A percentile compares a stretch with the other conserved stretches of the same genome.
Evolutionary conservation across 257 asterid species (phyloP).

Genomic region (Salvia hispanica): DNA sequence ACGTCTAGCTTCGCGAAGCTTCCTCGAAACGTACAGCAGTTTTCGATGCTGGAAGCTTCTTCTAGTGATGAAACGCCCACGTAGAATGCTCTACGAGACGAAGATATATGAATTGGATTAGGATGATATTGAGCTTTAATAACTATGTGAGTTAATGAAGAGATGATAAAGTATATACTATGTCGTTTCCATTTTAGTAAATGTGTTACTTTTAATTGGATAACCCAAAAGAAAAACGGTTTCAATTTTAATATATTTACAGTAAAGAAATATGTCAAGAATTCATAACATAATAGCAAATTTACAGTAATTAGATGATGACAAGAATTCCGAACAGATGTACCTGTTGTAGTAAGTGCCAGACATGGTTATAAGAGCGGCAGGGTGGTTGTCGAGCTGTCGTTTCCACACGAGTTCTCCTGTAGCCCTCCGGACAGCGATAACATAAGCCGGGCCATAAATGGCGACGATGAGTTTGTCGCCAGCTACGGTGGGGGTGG

Average conservation of each 20-base stretch:
- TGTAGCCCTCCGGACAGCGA: slow-evolving; percentile 42
- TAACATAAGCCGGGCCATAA: slow-evolving; percentile 51
- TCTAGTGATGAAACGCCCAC: slow-evolving; percentile 55
- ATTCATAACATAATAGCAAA: too few species aligned
- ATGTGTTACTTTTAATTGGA: too few species aligned
- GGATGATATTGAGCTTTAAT: too few species aligned
- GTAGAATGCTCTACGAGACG: slow-evolving; percentile 33
- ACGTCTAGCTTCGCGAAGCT: slow-evolving; percentile 51
- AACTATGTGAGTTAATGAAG: too few species aligned
- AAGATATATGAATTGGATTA: too few species aligned
- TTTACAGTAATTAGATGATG: too few species aligned
- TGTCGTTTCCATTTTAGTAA: too few species aligned
- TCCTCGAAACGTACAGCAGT: slow-evolving; percentile 58
- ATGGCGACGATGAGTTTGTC: slow-evolving; percentile 47
- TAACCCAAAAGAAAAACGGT: too few species aligned
- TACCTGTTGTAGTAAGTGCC: slow-evolving; percentile 53
- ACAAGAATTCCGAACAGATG: background rate
- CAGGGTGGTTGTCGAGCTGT: slow-evolving; percentile 47
- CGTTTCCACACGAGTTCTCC: slow-evolving; percentile 56
- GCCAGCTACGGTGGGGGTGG: slow-evolving; percentile 52
- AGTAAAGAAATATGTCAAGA: too few species aligned
- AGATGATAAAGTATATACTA: too few species aligned
- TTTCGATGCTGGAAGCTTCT: slow-evolving; percentile 29
- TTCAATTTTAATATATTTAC: too few species aligned
- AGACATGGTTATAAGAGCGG: slow-evolving; percentile 57